Conservation (phyloP, 1,284 basidiomycete species). For the Ustilago loliicola region DNA sequence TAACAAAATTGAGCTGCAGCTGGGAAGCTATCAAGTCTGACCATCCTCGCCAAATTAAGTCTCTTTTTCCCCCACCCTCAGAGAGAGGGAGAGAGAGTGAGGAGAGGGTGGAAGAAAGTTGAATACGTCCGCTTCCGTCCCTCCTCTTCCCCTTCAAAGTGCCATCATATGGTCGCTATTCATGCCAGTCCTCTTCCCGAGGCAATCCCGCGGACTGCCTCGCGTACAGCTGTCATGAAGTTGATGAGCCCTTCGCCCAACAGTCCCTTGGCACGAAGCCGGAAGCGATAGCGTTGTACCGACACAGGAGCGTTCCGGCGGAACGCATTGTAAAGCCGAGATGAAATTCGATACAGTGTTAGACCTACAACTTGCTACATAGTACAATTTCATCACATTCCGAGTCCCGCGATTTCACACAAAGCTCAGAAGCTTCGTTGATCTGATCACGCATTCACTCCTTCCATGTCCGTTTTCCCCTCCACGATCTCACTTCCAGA, state of each 20-base stretch:
- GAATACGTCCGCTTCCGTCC: constrained; percentile 9
- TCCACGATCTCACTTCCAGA: too few relatives aligned
- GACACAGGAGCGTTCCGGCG: neutral
- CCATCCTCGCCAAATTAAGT: neutral
- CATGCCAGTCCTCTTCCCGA: neutral
- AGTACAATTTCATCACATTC: too few relatives aligned
- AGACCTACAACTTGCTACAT: too few relatives aligned
- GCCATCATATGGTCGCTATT: neutral
- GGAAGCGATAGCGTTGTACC: too few relatives aligned
- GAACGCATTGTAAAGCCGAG: constrained; percentile 7
- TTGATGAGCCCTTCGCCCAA: neutral
- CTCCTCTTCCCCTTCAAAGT: neutral
- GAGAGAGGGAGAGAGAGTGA: too few relatives aligned
- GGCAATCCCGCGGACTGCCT: constrained; percentile 8
- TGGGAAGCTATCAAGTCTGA: neutral
- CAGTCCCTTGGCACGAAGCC: neutral
- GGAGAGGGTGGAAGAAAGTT: constrained; percentile 2
- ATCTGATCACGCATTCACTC: too few relatives aligned
- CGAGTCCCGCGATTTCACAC: too few relatives aligned
- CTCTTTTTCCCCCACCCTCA: neutral
- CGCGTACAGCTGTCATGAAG: neutral
- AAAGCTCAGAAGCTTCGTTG: too few relatives aligned
- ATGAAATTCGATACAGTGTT: too few relatives aligned
- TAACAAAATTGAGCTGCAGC: too few relatives aligned
- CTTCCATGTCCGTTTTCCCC: too few relatives aligned